These are phyloP conservation scores for Inga laurina DNA, from an alignment of 306 rosid species.

Conservation along the genomic window DNA sequence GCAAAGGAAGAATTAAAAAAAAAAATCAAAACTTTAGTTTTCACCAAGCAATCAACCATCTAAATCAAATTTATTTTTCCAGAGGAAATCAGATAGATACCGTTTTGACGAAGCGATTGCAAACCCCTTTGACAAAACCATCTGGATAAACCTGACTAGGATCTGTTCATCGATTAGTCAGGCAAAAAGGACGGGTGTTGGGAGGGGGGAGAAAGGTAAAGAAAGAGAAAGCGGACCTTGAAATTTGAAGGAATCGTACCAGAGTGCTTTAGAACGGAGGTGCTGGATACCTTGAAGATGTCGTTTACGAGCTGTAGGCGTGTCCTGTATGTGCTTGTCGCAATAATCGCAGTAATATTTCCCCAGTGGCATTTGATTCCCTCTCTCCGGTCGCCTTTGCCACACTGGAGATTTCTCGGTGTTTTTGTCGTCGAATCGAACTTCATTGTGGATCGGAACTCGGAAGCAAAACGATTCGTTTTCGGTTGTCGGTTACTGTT, in stretches of 20 bases:
- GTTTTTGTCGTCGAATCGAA: neutral
- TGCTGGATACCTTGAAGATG: slow-evolving; percentile 71
- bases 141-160: slow-evolving; percentile 12
- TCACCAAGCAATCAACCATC: neutral
- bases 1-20: neutral
- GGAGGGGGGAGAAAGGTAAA: neutral
- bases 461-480: neutral
- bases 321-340: slow-evolving; percentile 78
- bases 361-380: slow-evolving; percentile 44
- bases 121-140: slow-evolving; percentile 43
- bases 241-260: slow-evolving; percentile 79
- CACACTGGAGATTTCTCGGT: neutral
- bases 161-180: neutral
- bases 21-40: neutral
- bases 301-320: slow-evolving; percentile 67
- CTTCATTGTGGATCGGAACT: neutral
- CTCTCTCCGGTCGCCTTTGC: neutral
- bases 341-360: slow-evolving; percentile 87
- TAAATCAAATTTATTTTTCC: neutral
- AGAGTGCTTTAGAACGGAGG: slow-evolving; percentile 73
- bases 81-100: slow-evolving; percentile 30
- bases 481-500: neutral
- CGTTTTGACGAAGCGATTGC: slow-evolving; percentile 68
- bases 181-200: neutral
- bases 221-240: neutral